Evolutionary conservation across 768 basidiomycete genomes (phyloP), one percentile per base, ranked within the genome.

Genomic region (Termitomyces sp.): DNA sequence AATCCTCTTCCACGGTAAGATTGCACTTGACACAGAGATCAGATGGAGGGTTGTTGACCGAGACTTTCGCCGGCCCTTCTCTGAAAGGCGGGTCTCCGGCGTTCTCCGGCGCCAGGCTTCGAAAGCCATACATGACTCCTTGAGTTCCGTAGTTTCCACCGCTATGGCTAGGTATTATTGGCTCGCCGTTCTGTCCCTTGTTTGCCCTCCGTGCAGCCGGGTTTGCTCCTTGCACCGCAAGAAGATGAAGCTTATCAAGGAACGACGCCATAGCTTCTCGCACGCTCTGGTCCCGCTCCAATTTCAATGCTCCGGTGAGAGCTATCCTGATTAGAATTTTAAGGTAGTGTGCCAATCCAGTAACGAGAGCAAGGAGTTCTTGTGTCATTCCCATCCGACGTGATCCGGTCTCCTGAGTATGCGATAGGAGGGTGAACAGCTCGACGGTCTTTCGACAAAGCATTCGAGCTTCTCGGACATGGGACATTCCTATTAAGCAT

Each of bases 271-370:
- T 90, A 1, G 94, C 94, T 57, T 89, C 87, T 44, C 82, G 78
- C 48, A 90, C 85, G 57, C 81, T 82, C 66, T 92, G 84, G 67
- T 99, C 97, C 57, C 94, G 81, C 73, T 99, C 97, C 33, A 99
- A 80, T 74, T 94, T 98, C 59, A 99, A 81, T 5, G 94, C 92
- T 6, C 94, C 95, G 0, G 97, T 98, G 47, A 99, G 78, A 3
- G 97, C 94, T 61, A 99, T 98, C 52, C 97, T 90, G 62, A 99
- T 99, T 54, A 99, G 85, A 73, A 99, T 98, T 78, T 99, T 99
- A 68, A 99, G 87, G 73, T 99, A 98, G 73, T 99, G 97, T 5
- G 97, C 97, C 36, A 99, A 80, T n/a, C 97, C 96, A 0, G 97
- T 99, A 61, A 99, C 97, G 49, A 99, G 85, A 18, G 95, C 94